Base-by-base conservation (phyloP, 2,329 filamentous ascomycete species). In the Aureobasidium sp. region DNA sequence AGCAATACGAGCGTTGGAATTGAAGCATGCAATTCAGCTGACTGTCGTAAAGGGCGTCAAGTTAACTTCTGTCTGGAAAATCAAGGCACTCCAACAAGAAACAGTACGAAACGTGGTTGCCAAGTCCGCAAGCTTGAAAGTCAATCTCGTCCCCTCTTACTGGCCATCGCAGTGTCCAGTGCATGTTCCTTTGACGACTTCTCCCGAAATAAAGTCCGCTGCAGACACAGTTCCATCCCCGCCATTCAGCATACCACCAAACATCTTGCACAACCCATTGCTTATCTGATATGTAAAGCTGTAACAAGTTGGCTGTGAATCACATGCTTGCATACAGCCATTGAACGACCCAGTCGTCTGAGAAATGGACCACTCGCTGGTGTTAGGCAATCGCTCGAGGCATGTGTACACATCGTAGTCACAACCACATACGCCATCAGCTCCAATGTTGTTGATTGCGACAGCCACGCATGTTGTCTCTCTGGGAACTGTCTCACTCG, bases 161-260 rank as follows among this genome's bases (percentile, higher is more conserved):
- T 30, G 5, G 21, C 32, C 54, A 14, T 16, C 34, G 45, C 57
- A 59, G 14, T 42, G 32, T n/a, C 57, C 57, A 41, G 36, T 50
- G 36, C 57, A 59, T 9, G 44, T 34, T 5, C 57, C 57, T 14
- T 59, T 50, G 44, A 49, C 45, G 21, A 59, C 44, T 27, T 59
- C 57, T 29, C 57, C 57, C 42, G 57, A 59, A 10, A 50, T 45
- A 6, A 39, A 59, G 13, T 50, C 57, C 10, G 44, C 36, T 2
- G 30, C 45, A 30, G 44, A 34, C 7, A 59, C 34, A 10, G 48
- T 45, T 5, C 45, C 57, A 32, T n/a, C 36, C 34, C 57, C 57
- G 21, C 57, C 57, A 41, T 41, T 50, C 44, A 59, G 36, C 57
- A 59, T 49, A 25, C 45, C 57, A 14, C 57, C 57, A 50, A 59